A percentile compares a stretch with the other conserved stretches of the same genome.
Evolutionary conservation across 2,329 filamentous ascomycete genomes (phyloP).

Genomic region (Phoma sp.): DNA sequence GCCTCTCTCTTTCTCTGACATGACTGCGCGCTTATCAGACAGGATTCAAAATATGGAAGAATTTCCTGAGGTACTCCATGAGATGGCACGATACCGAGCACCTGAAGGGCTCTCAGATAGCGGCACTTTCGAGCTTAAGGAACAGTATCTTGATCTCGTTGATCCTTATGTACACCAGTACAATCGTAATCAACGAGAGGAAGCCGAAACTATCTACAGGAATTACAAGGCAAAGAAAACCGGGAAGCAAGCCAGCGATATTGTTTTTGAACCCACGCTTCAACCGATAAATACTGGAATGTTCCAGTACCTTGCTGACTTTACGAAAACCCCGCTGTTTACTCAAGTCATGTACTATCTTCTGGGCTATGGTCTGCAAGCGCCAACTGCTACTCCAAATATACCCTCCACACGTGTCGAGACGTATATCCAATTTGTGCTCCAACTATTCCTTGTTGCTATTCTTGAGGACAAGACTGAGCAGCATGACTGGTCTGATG

Average conservation of each 20-base stretch:
- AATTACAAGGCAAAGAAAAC: conserved; percentile 86
- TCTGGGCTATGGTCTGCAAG: conserved; percentile 78
- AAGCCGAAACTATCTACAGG: conserved; percentile 88
- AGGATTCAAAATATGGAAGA: conserved; percentile 88
- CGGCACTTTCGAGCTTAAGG: conserved; percentile 90
- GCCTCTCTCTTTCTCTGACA: conserved; percentile 91
- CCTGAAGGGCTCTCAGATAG: conserved; percentile 92
- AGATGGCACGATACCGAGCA: conserved; percentile 86
- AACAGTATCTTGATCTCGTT: conserved; percentile 82
- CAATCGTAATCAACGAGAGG: conserved; percentile 94
- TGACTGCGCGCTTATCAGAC: conserved; percentile 84
- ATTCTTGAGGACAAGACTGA: conserved; percentile 78
- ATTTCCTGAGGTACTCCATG: conserved; percentile 81
- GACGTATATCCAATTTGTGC: conserved; percentile 86
- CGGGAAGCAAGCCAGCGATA: conserved; percentile 77
- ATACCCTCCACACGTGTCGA: conserved; percentile 85
- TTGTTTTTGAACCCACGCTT: conserved; percentile 90
- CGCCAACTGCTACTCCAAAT: conserved; percentile 70
- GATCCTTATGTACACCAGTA: conserved; percentile 97
- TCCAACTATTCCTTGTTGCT: conserved; percentile 86
- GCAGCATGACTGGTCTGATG: conserved; percentile 46
- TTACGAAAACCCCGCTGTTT: conserved; percentile 85
- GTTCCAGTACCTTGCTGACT: conserved; percentile 76
- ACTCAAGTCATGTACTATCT: conserved; percentile 89
- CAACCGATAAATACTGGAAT: conserved; percentile 76